Conservation (phyloP, 78 protist species). For the Diacronema lutheri region DNA sequence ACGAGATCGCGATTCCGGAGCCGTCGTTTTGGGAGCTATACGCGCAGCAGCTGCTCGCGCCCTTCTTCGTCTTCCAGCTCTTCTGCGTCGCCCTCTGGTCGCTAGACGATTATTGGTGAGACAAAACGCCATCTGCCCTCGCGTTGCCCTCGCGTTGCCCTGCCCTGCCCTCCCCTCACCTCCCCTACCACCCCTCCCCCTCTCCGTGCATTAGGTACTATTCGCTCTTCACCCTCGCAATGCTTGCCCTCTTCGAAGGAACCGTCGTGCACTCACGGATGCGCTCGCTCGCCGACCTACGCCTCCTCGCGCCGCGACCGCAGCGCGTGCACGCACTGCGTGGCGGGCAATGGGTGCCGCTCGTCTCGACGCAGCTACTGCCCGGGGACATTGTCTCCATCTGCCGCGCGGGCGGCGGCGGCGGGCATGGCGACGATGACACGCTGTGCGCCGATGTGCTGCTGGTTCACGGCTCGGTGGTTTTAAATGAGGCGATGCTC, state of each 20-base stretch:
- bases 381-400: slow-evolving; percentile 76
- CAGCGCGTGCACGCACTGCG: slow-evolving; percentile 10
- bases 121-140: too few species aligned
- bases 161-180: too few species aligned
- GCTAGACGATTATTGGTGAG: slow-evolving; percentile 92
- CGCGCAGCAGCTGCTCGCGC: slow-evolving; percentile 92
- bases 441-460: neutral
- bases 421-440: neutral
- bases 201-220: too few species aligned
- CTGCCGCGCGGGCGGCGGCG: neutral
- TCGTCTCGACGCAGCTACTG: slow-evolving; percentile 32
- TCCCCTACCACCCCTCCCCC: too few species aligned
- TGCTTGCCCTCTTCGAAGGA: slow-evolving; percentile 90
- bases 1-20: slow-evolving; percentile 74
- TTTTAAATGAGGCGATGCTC: slow-evolving; percentile 96
- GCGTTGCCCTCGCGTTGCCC: too few species aligned
- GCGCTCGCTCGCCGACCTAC: slow-evolving; percentile 35
- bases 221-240: slow-evolving; percentile 90
- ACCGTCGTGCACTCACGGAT: slow-evolving; percentile 77
- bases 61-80: slow-evolving; percentile 97
- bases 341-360: slow-evolving; percentile 24
- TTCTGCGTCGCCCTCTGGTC: slow-evolving; percentile 93
- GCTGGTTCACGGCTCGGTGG: slow-evolving; percentile 18
- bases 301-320: slow-evolving; percentile 25
- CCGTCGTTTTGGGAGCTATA: slow-evolving; percentile 84